A percentile compares a stretch with the other conserved stretches of the same genome.
Evolutionary conservation across 2,329 filamentous ascomycete species (phyloP).

Genomic region (Sporothrix mexicana): DNA sequence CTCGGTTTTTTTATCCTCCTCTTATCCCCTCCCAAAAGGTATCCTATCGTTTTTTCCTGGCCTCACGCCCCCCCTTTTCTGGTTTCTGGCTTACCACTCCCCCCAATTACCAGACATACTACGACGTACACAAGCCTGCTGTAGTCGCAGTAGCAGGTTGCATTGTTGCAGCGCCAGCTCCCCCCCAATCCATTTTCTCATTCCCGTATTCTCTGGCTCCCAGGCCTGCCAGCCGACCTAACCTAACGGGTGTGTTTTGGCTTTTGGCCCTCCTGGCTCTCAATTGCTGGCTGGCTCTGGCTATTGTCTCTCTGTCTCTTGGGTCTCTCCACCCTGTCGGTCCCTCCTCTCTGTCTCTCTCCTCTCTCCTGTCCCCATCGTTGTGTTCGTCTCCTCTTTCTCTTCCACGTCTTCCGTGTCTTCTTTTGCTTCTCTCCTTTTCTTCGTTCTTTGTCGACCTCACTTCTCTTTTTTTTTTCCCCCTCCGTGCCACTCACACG

Average conservation of each 20-base stretch:
- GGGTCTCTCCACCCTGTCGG: not conserved
- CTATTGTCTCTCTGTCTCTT: not conserved
- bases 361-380: conserved; percentile 39
- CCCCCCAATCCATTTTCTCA: conserved; percentile 17
- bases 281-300: not conserved
- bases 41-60: conserved; percentile 17
- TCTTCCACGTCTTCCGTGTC: conserved; percentile 31
- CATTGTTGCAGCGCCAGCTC: conserved; percentile 21
- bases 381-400: conserved; percentile 36
- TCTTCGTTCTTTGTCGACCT: conserved; percentile 35
- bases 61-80: conserved; percentile 23
- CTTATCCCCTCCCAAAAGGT: not conserved
- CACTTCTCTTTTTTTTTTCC: not conserved
- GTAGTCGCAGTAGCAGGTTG: conserved; percentile 15
- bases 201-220: conserved; percentile 22
- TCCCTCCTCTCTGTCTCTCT: conserved; percentile 27
- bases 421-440: conserved; percentile 37
- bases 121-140: conserved; percentile 20
- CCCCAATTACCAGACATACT: conserved; percentile 21
- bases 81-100: conserved; percentile 29
- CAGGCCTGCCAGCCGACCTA: not conserved
- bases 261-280: not conserved
- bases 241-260: conserved; percentile 17
- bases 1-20: not conserved
- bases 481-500: conserved; percentile 5